These are phyloP conservation scores for Botrytis tulipae DNA, from an alignment of 2,329 filamentous ascomycete species.

Conservation along the genomic window DNA sequence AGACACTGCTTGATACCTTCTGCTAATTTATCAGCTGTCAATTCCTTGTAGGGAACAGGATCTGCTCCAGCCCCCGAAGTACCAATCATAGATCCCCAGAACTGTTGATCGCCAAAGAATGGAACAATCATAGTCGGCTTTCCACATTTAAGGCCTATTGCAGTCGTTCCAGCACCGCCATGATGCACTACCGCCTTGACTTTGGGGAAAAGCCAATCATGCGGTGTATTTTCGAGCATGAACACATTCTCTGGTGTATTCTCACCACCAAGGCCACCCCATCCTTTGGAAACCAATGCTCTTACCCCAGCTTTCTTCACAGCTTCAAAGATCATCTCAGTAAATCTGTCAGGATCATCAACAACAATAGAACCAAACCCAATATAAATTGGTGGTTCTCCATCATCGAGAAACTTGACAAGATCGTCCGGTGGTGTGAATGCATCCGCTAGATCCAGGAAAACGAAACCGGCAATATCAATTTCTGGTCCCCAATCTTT, in stretches of 20 bases:
- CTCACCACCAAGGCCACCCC: slow-evolving; percentile 66
- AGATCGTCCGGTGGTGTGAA: slow-evolving; percentile 59
- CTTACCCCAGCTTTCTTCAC: slow-evolving; percentile 64
- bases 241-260: slow-evolving; percentile 62
- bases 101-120: slow-evolving; percentile 77
- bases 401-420: slow-evolving; percentile 53
- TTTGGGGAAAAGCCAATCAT: slow-evolving; percentile 73
- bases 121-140: slow-evolving; percentile 74
- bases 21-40: slow-evolving; percentile 62
- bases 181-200: slow-evolving; percentile 69
- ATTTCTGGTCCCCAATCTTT: slow-evolving; percentile 67
- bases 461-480: slow-evolving; percentile 76
- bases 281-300: slow-evolving; percentile 72
- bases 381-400: slow-evolving; percentile 66
- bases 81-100: slow-evolving; percentile 71
- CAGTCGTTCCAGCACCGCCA: slow-evolving; percentile 75
- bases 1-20: slow-evolving; percentile 70
- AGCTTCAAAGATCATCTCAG: slow-evolving; percentile 68
- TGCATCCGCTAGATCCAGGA: slow-evolving; percentile 64
- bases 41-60: slow-evolving; percentile 65
- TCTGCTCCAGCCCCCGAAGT: slow-evolving; percentile 62
- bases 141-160: slow-evolving; percentile 68
- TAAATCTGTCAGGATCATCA: slow-evolving; percentile 67
- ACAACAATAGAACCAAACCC: slow-evolving; percentile 76
- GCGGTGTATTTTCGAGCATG: slow-evolving; percentile 71